Evolutionary conservation across 495 filamentous ascomycete genomes (phyloP), one percentile per base, ranked within the genome.

Genomic region (Neurospora sp.): DNA sequence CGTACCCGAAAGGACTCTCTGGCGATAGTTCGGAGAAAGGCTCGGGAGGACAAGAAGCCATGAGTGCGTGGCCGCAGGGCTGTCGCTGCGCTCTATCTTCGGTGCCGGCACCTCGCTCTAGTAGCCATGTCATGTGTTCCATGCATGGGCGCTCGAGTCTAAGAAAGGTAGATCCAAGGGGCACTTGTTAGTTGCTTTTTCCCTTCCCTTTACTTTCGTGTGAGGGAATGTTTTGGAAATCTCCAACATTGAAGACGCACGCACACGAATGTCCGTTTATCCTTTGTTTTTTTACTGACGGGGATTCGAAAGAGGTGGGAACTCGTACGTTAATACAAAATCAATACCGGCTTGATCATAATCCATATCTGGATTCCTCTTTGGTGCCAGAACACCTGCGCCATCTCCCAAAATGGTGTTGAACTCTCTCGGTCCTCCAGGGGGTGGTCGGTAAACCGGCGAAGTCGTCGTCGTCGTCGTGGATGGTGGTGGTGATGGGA

Each of bases 91-190:
- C 31, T 37, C 53, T 65, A 53, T 75, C 69, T 71, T 88, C 87
- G 79, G 83, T 81, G 69, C 87, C 84, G 79, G 82, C 80, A 53
- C 87, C 84, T 38, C 87, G 83, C 72, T 90, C 87, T 73, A 91
- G 81, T 73, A 93, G 85, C 82, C 89, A 93, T 76, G 93, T 92
- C 79, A 95, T 92, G 82, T 98, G 96, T 78, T 96, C 92, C 86
- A 96, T 95, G 87, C 96, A 99, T 10, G 94, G 94, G 75, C 89
- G 89, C 87, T 99, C 96, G 81, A 99, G 90, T 81, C 95, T 98
- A 82, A 79, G 78, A 70, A 40, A 68, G 41, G 61, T 40, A 20
- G 41, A 70, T 40, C 70, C 42, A 59, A 40, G 59, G 40, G 68
- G 71, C 71, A 72, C 72, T 71, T 74, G 75, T 76, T 74, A 78